A percentile compares a stretch with the other conserved stretches of the same genome.
Conservation (phyloP, 2,329 filamentous ascomycete genomes). For the Fusarium foetens region DNA sequence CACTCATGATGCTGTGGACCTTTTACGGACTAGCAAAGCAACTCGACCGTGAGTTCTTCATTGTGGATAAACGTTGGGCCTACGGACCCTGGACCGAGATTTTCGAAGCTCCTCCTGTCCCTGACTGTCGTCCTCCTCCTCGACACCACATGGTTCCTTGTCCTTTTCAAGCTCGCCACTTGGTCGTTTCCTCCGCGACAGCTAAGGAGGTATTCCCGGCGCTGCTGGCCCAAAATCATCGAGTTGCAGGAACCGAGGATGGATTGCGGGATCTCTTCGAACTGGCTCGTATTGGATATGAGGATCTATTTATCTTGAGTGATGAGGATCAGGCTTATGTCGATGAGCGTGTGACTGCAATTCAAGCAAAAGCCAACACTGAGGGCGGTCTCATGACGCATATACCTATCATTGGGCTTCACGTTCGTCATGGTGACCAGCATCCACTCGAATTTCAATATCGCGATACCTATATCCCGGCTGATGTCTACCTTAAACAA, state of each 20-base stretch:
- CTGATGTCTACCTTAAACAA: constrained; percentile 72
- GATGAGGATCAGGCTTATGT: constrained; percentile 74
- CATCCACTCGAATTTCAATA: constrained; percentile 83
- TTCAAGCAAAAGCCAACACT: constrained; percentile 60
- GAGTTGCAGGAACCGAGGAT: constrained; percentile 38
- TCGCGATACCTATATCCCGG: constrained; percentile 79
- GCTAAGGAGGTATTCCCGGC: constrained; percentile 71
- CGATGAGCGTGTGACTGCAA: constrained; percentile 63
- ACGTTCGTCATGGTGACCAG: constrained; percentile 82
- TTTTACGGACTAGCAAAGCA: constrained; percentile 82
- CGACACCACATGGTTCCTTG: constrained; percentile 81
- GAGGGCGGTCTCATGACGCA: constrained; percentile 52
- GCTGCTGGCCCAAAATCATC: constrained; percentile 52
- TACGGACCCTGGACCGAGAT: constrained; percentile 80
- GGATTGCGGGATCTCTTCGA: constrained; percentile 68
- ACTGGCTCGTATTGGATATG: constrained; percentile 75
- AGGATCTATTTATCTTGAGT: constrained; percentile 77
- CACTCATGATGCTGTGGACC: constrained; percentile 83
- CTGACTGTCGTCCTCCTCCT: constrained; percentile 76
- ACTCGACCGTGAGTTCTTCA: constrained; percentile 81
- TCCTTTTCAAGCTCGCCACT: constrained; percentile 77
- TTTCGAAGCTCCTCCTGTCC: constrained; percentile 73
- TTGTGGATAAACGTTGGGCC: constrained; percentile 85
- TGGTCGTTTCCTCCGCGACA: constrained; percentile 78
- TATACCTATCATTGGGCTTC: constrained; percentile 69